phyloP scores from a whole-genome alignment of 2,329 filamentous ascomycete species.

The Didymellaceae sp. region DNA sequence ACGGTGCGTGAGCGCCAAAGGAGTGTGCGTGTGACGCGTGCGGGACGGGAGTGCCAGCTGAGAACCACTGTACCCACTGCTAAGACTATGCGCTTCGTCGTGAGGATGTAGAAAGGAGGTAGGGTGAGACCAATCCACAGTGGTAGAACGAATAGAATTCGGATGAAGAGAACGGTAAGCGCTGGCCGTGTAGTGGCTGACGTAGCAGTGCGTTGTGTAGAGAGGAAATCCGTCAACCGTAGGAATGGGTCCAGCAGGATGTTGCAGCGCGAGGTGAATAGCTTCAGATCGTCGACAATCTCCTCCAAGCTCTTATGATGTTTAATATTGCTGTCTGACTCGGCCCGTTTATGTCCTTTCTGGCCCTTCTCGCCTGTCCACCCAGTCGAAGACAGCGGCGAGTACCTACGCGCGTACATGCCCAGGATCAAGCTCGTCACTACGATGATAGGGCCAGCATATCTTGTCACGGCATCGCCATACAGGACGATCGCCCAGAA shows the following conservation, averaged over 20 bases:
- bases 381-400: slow-evolving; percentile 84
- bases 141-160: slow-evolving; percentile 86
- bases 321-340: slow-evolving; percentile 68
- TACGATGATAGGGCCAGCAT: slow-evolving; percentile 81
- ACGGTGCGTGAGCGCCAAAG: slow-evolving; percentile 86
- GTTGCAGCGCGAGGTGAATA: slow-evolving; percentile 91
- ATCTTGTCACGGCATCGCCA: slow-evolving; percentile 80
- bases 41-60: slow-evolving; percentile 90
- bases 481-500: slow-evolving; percentile 92
- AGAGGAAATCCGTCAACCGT: slow-evolving; percentile 89
- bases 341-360: slow-evolving; percentile 59
- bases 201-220: slow-evolving; percentile 86
- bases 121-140: slow-evolving; percentile 85
- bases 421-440: slow-evolving; percentile 81
- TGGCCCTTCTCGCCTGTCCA: slow-evolving; percentile 70
- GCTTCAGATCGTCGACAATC: slow-evolving; percentile 90
- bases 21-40: slow-evolving; percentile 82
- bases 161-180: slow-evolving; percentile 85
- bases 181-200: slow-evolving; percentile 90
- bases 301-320: slow-evolving; percentile 96
- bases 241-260: slow-evolving; percentile 88
- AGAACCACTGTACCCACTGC: slow-evolving; percentile 83
- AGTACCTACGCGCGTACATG: slow-evolving; percentile 92
- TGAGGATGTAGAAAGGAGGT: slow-evolving; percentile 83
- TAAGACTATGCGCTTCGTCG: slow-evolving; percentile 82